phyloP scores from a whole-genome alignment of 495 filamentous ascomycete genomes.

The Aspergillus kassunensis region DNA sequence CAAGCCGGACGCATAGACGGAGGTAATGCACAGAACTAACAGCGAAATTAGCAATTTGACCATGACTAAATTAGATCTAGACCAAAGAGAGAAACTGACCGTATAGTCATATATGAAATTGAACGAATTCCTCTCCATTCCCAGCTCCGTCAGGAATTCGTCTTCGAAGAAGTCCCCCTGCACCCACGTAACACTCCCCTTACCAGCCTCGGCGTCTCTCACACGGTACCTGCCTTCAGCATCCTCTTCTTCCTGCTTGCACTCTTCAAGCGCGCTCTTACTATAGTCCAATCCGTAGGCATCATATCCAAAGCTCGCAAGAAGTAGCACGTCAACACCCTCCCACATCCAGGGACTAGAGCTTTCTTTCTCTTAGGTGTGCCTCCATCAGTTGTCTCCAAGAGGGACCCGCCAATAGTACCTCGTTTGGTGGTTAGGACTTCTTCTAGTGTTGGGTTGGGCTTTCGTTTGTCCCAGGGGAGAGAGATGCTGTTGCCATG shows the following conservation, averaged over 20 bases:
- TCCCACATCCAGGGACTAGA: slow-evolving; percentile 70
- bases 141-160: slow-evolving; percentile 49
- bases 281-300: slow-evolving; percentile 69
- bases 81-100: slow-evolving; percentile 41
- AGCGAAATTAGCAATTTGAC: slow-evolving; percentile 56
- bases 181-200: slow-evolving; percentile 57
- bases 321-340: slow-evolving; percentile 71
- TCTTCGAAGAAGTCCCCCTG: slow-evolving; percentile 70
- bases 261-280: slow-evolving; percentile 49
- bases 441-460: background rate
- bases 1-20: slow-evolving; percentile 62
- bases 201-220: slow-evolving; percentile 38
- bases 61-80: slow-evolving; percentile 4
- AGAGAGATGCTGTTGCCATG: background rate
- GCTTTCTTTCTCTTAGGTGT: slow-evolving; percentile 38
- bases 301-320: slow-evolving; percentile 69
- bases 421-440: background rate
- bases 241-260: slow-evolving; percentile 43
- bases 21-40: slow-evolving; percentile 73
- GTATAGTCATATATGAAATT: slow-evolving; percentile 86
- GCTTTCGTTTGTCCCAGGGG: slow-evolving; percentile 4
- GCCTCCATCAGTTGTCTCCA: background rate
- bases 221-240: slow-evolving; percentile 43
- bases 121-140: slow-evolving; percentile 51
- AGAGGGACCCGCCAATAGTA: background rate